Conservation (phyloP, 768 basidiomycete species). For the Cystobasidium tubakii region DNA sequence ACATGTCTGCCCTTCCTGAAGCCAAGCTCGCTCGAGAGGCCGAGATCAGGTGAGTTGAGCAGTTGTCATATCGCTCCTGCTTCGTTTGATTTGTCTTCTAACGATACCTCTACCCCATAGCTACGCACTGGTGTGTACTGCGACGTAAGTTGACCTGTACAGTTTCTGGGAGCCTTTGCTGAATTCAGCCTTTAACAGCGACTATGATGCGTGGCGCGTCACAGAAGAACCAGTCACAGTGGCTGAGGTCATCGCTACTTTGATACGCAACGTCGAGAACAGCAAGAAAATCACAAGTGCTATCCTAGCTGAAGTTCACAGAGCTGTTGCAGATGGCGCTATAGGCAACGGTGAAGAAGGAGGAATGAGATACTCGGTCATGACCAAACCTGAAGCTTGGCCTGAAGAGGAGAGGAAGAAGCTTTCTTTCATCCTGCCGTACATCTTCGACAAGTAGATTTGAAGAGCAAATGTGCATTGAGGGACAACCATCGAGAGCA, state of each 20-base stretch:
- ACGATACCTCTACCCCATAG: slow-evolving; percentile 51
- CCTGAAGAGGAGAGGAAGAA: slow-evolving; percentile 48
- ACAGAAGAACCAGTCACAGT: slow-evolving; percentile 76
- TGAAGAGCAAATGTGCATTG: neutral
- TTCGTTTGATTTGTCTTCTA: no score
- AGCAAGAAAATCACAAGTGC: slow-evolving; percentile 58
- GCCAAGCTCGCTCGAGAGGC: slow-evolving; percentile 95
- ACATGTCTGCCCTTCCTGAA: slow-evolving; percentile 95
- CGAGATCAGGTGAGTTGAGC: slow-evolving; percentile 70
- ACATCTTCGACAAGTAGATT: slow-evolving; percentile 40
- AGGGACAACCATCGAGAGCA: no score
- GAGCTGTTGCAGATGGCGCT: slow-evolving; percentile 25
- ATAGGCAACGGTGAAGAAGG: slow-evolving; percentile 49
- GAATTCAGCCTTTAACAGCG: slow-evolving; percentile 57
- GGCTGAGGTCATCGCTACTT: slow-evolving; percentile 81
- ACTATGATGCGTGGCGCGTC: slow-evolving; percentile 92
- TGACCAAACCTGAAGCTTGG: slow-evolving; percentile 48
- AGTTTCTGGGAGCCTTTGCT: neutral
- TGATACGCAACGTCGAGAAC: slow-evolving; percentile 77
- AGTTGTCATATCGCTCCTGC: no score
- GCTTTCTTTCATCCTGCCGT: slow-evolving; percentile 50
- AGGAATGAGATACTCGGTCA: slow-evolving; percentile 49
- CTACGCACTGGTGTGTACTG: slow-evolving; percentile 73
- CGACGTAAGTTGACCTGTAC: slow-evolving; percentile 32
- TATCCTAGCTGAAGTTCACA: slow-evolving; percentile 46